Conservation (phyloP, 192 early-diverging fungal species). For the Oehlia diaphana region DNA sequence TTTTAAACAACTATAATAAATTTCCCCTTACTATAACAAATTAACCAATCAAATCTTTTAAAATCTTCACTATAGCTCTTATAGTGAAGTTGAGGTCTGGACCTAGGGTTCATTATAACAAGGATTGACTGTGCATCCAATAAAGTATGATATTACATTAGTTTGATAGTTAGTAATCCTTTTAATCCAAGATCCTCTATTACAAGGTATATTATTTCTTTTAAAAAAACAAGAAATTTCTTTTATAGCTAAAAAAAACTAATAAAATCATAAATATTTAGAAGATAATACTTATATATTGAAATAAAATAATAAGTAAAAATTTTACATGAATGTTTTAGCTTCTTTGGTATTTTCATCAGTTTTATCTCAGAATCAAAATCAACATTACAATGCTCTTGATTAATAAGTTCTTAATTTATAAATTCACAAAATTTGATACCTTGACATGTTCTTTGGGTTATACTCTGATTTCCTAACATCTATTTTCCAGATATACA, state of each 20-base stretch:
- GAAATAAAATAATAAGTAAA: not conserved
- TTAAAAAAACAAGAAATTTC: not conserved
- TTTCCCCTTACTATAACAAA: too few relatives aligned
- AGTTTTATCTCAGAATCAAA: conserved; percentile 4
- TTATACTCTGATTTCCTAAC: too few relatives aligned
- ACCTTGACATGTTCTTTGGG: not conserved
- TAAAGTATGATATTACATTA: not conserved
- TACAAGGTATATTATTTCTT: not conserved
- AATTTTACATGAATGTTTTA: not conserved
- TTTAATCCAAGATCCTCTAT: not conserved
- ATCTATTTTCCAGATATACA: too few relatives aligned
- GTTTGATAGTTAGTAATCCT: not conserved
- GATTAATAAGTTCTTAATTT: not conserved
- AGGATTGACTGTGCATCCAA: too few relatives aligned
- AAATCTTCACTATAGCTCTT: too few relatives aligned
- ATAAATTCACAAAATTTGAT: conserved; percentile 1
- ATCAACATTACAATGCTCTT: not conserved
- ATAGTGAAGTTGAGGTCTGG: too few relatives aligned
- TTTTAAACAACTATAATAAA: too few relatives aligned
- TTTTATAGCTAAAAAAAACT: not conserved
- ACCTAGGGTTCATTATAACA: too few relatives aligned
- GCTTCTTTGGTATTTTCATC: not conserved
- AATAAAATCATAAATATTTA: not conserved
- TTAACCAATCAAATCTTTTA: too few relatives aligned
- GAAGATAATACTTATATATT: not conserved